Percentiles rank a stretch among this genome's conserved stretches.
phyloP scores from a whole-genome alignment of 2,329 filamentous ascomycete species.

The Cercospora zeae-maydis region DNA sequence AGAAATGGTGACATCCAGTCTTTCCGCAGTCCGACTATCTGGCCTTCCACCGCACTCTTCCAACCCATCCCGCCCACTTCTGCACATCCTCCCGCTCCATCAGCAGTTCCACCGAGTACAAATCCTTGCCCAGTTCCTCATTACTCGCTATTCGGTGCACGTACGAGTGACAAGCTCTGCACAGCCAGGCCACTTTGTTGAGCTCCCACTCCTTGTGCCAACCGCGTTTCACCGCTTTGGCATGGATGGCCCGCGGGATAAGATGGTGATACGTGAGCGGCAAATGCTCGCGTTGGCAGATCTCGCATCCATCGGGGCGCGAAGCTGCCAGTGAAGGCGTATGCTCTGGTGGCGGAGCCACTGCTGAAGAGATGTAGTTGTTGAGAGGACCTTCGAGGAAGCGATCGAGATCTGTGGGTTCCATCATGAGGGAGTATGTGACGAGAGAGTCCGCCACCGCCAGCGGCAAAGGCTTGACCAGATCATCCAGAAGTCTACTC shows the following conservation, averaged over 20 bases:
- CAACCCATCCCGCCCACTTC: constrained; percentile 70
- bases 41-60: constrained; percentile 69
- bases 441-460: constrained; percentile 63
- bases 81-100: constrained; percentile 67
- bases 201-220: constrained; percentile 75
- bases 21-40: constrained; percentile 32
- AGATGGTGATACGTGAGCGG: constrained; percentile 80
- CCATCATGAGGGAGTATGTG: constrained; percentile 62
- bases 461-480: constrained; percentile 56
- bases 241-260: constrained; percentile 74
- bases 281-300: constrained; percentile 72
- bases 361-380: constrained; percentile 57
- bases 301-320: constrained; percentile 62
- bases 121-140: constrained; percentile 71
- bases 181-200: constrained; percentile 81
- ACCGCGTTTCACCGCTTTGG: constrained; percentile 69
- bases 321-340: constrained; percentile 45
- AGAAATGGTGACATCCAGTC: background rate
- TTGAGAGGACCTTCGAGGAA: constrained; percentile 64
- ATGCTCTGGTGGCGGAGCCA: constrained; percentile 62
- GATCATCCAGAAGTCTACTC: constrained; percentile 36
- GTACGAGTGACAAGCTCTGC: constrained; percentile 76
- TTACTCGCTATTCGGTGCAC: constrained; percentile 73
- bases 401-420: constrained; percentile 43
- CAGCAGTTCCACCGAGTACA: constrained; percentile 69